Conservation (phyloP, 1,284 basidiomycete species). For the Microbotryomycetes sp. region DNA sequence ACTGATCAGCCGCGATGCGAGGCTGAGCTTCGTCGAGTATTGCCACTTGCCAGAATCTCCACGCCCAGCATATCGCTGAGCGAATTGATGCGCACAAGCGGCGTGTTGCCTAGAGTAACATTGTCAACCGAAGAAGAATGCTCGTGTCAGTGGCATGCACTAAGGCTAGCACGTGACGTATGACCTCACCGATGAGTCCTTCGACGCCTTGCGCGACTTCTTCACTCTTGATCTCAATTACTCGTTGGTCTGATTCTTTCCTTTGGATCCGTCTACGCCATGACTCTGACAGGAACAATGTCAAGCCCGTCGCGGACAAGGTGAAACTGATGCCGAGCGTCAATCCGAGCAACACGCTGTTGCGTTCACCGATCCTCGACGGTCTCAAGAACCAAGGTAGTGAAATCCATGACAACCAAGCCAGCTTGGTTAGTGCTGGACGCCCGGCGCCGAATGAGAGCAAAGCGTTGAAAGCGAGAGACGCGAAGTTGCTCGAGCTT, state of each 20-base stretch:
- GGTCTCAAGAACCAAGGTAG: not conserved
- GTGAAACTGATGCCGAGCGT: conserved; percentile 26
- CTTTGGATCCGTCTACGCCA: not conserved
- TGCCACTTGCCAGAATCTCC: conserved; percentile 62
- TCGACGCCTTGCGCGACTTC: conserved; percentile 38
- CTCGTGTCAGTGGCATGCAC: not conserved
- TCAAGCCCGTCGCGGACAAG: conserved; percentile 22
- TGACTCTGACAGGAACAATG: conserved; percentile 12
- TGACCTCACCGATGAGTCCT: conserved; percentile 60
- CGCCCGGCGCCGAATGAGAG: too few relatives aligned
- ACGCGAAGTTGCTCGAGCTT: too few relatives aligned
- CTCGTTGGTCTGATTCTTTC: conserved; percentile 1
- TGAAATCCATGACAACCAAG: not conserved
- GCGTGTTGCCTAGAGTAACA: conserved; percentile 70
- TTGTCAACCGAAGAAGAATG: conserved; percentile 4
- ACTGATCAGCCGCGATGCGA: not conserved
- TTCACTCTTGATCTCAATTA: conserved; percentile 64
- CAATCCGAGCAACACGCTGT: conserved; percentile 15
- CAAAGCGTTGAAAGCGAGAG: too few relatives aligned
- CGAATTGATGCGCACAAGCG: conserved; percentile 82
- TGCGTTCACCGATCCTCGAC: not conserved
- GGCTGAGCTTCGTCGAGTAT: not conserved
- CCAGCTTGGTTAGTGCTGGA: not conserved
- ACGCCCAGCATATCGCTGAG: conserved; percentile 84
- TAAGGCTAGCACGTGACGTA: not conserved